Base-by-base conservation (phyloP, 345 rosid genomes). In the Hevea brasiliensis region DNA sequence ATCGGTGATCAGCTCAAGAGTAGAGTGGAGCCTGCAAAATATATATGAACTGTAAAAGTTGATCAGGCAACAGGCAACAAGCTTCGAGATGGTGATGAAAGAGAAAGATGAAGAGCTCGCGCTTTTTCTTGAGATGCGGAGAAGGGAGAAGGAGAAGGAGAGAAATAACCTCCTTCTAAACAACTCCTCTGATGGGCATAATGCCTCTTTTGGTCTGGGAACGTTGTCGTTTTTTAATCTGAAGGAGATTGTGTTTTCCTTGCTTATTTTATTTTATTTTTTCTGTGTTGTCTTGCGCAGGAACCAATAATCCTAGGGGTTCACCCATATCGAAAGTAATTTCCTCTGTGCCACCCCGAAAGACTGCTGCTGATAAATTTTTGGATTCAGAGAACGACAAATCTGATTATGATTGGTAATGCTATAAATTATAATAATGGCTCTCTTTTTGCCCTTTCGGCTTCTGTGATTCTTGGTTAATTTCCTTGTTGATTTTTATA, bases 381-480 rank as follows among this genome's bases (percentile, higher is more conserved):
- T 64, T 79, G 78, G 81, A 79, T 53, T 74, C 81, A 12, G 81
- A 70, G 71, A 79, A 74, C 37, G 78, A 79, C 1, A 79, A 79
- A 68, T 79, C 81, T 41, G 81, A 79, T 58, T 74, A 69, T 51
- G 81, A 79, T 65, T 79, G 81, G 81, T 79, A 74, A 68, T 15
- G 20, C 18, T 32, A 26, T 10, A 7, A 0, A 65, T 6, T 47
- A n/a, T 11, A n/a, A 20, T 48, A 2, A 32, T 32, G 37, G 4
- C 4, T 32, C 2, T 32, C 37, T 32, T 32, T 32, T 32, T 32
- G n/a, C n/a, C n/a, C n/a, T n/a, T n/a, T n/a, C n/a, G 37, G 37
- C 4, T 32, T 32, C n/a, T n/a, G n/a, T 32, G 37, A 32, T 32
- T 32, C 37, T 32, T 32, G 37, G 37, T 65, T 20, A 15, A 37